phyloP scores from a whole-genome alignment of 306 rosid genomes.

The Trifolium fragiferum region DNA sequence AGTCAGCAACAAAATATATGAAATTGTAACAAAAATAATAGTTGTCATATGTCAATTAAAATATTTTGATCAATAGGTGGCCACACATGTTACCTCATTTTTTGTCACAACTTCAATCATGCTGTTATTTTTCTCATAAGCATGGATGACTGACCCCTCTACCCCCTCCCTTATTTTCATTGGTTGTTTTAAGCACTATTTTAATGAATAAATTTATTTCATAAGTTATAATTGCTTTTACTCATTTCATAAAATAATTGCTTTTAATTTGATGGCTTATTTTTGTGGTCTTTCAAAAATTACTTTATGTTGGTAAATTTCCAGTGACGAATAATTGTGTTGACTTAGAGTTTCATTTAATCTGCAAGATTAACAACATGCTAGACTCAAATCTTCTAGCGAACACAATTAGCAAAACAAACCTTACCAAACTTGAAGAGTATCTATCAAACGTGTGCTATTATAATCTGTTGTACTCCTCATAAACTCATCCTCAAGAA shows the following conservation, averaged over 20 bases:
- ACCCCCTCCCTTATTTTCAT: neutral
- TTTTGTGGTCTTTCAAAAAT: neutral
- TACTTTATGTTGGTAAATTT: neutral
- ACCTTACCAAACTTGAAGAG: neutral
- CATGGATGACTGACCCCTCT: slow-evolving; percentile 4
- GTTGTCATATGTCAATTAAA: neutral
- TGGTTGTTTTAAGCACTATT: neutral
- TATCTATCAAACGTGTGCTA: neutral
- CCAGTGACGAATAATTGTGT: neutral
- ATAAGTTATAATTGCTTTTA: neutral
- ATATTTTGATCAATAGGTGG: slow-evolving; percentile 12
- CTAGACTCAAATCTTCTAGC: neutral
- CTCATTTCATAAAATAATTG: neutral
- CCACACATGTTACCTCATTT: slow-evolving; percentile 8
- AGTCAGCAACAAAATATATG: neutral
- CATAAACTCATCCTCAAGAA: too few species aligned
- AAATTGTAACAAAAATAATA: neutral
- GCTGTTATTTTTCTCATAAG: neutral
- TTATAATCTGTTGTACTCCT: too few species aligned
- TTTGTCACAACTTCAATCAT: neutral
- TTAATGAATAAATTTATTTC: neutral
- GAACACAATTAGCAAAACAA: neutral
- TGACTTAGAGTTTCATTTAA: neutral
- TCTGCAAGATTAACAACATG: neutral
- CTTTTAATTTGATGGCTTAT: neutral